Percentiles rank a stretch among this genome's conserved stretches.
Conservation (phyloP, 805 yeast genomes). For the Priceomyces castillae region DNA sequence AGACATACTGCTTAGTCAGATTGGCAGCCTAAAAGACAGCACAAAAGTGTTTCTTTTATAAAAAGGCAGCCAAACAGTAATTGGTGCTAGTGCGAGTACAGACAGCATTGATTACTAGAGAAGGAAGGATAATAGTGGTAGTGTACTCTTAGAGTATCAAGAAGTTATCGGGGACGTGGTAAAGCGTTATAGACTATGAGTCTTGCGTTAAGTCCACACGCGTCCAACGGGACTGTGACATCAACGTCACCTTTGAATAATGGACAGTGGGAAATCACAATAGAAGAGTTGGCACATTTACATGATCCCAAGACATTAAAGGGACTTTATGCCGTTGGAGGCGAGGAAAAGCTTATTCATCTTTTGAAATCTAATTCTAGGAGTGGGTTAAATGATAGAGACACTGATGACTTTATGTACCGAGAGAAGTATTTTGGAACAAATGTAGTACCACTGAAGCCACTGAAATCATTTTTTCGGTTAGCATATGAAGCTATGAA, state of each 20-base stretch:
- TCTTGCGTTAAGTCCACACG: neutral
- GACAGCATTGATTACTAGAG: too few relatives aligned
- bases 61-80: too few relatives aligned
- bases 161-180: too few relatives aligned
- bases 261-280: slow-evolving; percentile 10
- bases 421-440: slow-evolving; percentile 59
- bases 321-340: slow-evolving; percentile 44
- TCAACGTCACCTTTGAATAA: slow-evolving; percentile 18
- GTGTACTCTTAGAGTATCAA: too few relatives aligned
- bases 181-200: neutral
- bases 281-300: slow-evolving; percentile 40
- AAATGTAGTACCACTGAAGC: slow-evolving; percentile 69
- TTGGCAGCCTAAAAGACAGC: too few relatives aligned
- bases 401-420: slow-evolving; percentile 25
- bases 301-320: slow-evolving; percentile 64
- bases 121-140: too few relatives aligned
- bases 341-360: slow-evolving; percentile 33
- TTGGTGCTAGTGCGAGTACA: too few relatives aligned
- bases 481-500: slow-evolving; percentile 82
- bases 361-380: slow-evolving; percentile 35
- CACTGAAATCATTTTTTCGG: slow-evolving; percentile 62
- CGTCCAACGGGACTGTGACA: slow-evolving; percentile 6
- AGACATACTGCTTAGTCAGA: too few relatives aligned
- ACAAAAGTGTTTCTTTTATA: too few relatives aligned
- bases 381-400: slow-evolving; percentile 41